These are phyloP conservation scores for Grosmannia penicillata DNA, from an alignment of 2,329 filamentous ascomycete genomes.

Conservation along the genomic window DNA sequence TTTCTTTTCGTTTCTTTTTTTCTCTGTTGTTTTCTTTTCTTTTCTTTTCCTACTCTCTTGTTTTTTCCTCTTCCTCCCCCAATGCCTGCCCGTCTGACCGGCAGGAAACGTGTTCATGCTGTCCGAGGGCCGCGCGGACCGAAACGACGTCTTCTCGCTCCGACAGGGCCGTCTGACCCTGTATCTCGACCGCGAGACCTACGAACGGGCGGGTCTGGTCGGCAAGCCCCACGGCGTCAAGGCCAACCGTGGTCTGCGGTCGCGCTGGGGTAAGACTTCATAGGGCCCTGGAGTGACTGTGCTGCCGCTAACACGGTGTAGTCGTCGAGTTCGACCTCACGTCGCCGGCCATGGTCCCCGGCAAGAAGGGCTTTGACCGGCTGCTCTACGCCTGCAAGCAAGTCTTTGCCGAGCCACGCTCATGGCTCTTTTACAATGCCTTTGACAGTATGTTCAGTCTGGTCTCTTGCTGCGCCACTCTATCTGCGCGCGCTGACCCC, in stretches of 20 bases:
- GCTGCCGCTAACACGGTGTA: conserved; percentile 18
- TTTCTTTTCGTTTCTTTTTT: too few species aligned
- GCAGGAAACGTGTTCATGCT: conserved; percentile 73
- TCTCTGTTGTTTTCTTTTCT: background rate
- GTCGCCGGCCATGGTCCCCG: conserved; percentile 60
- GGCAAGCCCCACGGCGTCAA: conserved; percentile 52
- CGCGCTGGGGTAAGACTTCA: conserved; percentile 51
- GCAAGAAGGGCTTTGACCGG: conserved; percentile 70
- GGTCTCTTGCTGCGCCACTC: background rate
- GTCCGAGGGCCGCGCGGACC: conserved; percentile 56
- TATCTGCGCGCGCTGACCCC: too few species aligned
- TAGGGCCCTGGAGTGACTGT: too few species aligned
- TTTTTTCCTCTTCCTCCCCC: too few species aligned
- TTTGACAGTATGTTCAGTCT: conserved; percentile 26
- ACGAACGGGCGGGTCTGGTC: conserved; percentile 67
- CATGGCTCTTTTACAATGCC: conserved; percentile 65
- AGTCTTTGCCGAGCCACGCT: conserved; percentile 50
- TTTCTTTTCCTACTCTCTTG: background rate
- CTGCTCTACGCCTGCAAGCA: conserved; percentile 66
- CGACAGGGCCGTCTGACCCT: conserved; percentile 57
- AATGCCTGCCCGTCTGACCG: too few species aligned
- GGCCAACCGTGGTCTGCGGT: conserved; percentile 43
- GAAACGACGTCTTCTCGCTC: conserved; percentile 60
- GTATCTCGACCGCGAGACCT: conserved; percentile 66
- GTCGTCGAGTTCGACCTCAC: conserved; percentile 67